Evolutionary conservation across 768 basidiomycete genomes (phyloP).

Genomic region (Mycena belliarum): DNA sequence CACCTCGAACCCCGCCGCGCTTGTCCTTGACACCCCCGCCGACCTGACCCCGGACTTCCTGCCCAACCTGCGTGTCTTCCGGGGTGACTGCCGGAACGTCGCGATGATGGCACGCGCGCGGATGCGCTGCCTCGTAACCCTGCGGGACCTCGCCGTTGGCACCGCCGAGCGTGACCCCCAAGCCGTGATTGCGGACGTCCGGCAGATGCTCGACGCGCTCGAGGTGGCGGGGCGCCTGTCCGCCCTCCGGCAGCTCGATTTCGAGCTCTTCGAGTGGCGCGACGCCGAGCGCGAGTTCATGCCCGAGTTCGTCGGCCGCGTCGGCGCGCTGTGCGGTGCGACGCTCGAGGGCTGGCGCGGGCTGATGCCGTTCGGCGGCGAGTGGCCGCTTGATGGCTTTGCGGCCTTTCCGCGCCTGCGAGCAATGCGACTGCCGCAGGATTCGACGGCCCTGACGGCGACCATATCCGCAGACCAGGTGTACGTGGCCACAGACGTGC

Average conservation of each 20-base stretch:
- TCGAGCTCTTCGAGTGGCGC: slow-evolving; percentile 8
- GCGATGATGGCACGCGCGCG: slow-evolving; percentile 10
- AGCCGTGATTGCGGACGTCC: neutral
- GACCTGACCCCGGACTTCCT: slow-evolving; percentile 7
- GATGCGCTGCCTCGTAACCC: slow-evolving; percentile 4
- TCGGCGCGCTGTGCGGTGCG: slow-evolving; percentile 1
- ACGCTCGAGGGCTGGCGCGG: slow-evolving; percentile 8
- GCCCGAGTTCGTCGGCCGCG: neutral
- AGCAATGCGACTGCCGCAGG: neutral
- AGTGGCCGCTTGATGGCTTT: neutral
- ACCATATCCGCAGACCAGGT: neutral
- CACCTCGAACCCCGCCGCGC: neutral
- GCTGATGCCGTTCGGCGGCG: neutral
- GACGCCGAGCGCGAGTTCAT: neutral
- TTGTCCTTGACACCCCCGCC: neutral
- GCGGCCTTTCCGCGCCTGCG: slow-evolving; percentile 1
- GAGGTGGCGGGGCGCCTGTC: neutral
- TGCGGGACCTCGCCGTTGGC: neutral
- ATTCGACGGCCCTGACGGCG: neutral
- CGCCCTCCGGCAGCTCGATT: neutral
- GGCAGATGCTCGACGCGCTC: neutral
- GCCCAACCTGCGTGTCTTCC: slow-evolving; percentile 9
- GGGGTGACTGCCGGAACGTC: slow-evolving; percentile 4
- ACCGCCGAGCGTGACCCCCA: neutral
- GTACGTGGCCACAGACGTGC: neutral